Conservation (phyloP, 345 rosid species). For the Physaria fendleri region DNA sequence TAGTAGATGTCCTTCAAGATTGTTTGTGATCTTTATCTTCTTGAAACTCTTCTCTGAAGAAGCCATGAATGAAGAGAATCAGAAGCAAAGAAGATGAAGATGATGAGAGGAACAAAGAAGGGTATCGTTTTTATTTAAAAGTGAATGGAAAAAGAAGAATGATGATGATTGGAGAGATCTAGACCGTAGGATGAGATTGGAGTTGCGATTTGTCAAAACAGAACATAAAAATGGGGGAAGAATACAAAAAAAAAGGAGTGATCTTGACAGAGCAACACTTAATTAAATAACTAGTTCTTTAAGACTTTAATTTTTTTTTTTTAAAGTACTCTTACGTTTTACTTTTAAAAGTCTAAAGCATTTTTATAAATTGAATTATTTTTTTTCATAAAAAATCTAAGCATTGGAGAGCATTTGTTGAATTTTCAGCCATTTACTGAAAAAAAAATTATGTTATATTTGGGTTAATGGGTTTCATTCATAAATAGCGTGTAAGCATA, state of each 20-base stretch:
- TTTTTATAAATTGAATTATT: conserved; percentile 9
- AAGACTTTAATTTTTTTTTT: conserved; percentile 11
- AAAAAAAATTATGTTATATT: neutral
- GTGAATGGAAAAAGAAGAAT: conserved; percentile 8
- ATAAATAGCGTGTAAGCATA: neutral
- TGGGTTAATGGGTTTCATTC: neutral
- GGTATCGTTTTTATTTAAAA: conserved; percentile 10
- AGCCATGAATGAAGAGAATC: conserved; percentile 29
- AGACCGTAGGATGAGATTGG: conserved; percentile 30
- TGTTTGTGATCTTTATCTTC: conserved; percentile 30
- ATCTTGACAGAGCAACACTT: conserved; percentile 32
- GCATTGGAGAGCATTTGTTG: too few species aligned
- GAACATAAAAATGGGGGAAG: conserved; percentile 22
- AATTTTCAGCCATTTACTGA: too few species aligned
- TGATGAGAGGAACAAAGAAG: conserved; percentile 36
- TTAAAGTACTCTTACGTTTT: conserved; percentile 28
- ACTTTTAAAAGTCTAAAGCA: conserved; percentile 6
- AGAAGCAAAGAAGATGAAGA: conserved; percentile 7
- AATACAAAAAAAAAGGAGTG: conserved; percentile 23
- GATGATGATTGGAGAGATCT: conserved; percentile 23
- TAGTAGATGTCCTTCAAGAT: conserved; percentile 17
- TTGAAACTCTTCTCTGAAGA: conserved; percentile 16
- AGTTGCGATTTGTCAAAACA: conserved; percentile 16
- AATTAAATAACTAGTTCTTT: neutral
- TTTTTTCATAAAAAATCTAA: too few species aligned